Conservation (phyloP, 176 grass and related monocot species). For the Avena eriantha region DNA sequence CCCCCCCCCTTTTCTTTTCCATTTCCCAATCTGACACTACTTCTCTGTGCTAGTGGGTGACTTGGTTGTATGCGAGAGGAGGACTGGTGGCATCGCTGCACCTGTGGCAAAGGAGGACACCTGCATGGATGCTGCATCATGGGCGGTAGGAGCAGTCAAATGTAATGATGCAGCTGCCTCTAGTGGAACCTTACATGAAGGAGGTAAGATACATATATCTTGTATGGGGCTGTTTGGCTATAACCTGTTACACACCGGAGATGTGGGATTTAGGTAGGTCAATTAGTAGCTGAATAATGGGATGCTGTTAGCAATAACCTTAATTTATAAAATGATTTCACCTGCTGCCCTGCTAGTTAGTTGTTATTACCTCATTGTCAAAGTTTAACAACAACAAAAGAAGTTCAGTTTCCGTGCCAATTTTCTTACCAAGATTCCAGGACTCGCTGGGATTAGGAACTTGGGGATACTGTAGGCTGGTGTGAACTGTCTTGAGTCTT, state of each 20-base stretch:
- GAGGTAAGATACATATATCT: slow-evolving; percentile 24
- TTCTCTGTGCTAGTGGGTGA: slow-evolving; percentile 33
- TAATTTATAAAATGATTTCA: background rate
- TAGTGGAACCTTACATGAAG: background rate
- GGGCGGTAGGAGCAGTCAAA: background rate
- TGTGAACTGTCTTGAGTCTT: no score
- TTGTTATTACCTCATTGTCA: slow-evolving; percentile 6
- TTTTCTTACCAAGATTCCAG: background rate
- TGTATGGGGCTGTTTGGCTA: background rate
- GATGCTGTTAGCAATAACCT: background rate
- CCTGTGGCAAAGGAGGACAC: background rate
- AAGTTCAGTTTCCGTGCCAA: background rate
- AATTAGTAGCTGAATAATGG: background rate
- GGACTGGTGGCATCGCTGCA: background rate
- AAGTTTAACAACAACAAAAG: background rate
- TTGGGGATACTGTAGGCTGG: background rate
- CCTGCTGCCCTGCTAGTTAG: background rate
- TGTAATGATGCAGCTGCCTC: background rate
- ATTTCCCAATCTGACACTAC: slow-evolving; percentile 13
- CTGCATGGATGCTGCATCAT: background rate
- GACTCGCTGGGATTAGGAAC: background rate
- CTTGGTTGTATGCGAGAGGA: background rate
- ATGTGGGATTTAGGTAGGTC: background rate
- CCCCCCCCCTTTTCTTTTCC: background rate
- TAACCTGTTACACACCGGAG: background rate